phyloP scores from a whole-genome alignment of 371 early-diverging fungal genomes.

The Lichtheimia hyalospora region DNA sequence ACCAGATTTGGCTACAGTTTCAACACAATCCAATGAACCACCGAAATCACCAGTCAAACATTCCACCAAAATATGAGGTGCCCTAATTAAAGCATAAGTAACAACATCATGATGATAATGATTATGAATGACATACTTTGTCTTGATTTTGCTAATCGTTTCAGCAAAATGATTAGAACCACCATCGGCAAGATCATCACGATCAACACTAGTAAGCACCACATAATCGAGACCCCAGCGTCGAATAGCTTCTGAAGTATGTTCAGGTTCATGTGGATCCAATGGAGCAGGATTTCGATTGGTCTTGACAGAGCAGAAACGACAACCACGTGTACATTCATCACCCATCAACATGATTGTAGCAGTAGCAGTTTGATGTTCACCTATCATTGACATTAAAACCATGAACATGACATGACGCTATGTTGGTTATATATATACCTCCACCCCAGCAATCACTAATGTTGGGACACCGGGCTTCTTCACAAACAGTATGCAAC shows the following conservation, averaged over 20 bases:
- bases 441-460: slow-evolving; percentile 98
- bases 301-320: slow-evolving; percentile 98
- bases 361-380: slow-evolving; percentile 95
- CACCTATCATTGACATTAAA: slow-evolving; percentile 38
- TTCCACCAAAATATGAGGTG: slow-evolving; percentile 93
- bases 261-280: slow-evolving; percentile 92
- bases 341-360: slow-evolving; percentile 99
- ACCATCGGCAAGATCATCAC: slow-evolving; percentile 94
- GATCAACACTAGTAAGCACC: slow-evolving; percentile 96
- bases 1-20: slow-evolving; percentile 84
- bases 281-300: slow-evolving; percentile 85
- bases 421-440: background rate
- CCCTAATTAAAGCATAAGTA: slow-evolving; percentile 37
- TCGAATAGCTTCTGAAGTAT: slow-evolving; percentile 93
- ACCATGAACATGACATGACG: background rate
- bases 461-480: slow-evolving; percentile 97
- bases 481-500: slow-evolving; percentile 93
- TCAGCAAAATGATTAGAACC: slow-evolving; percentile 94
- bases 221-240: slow-evolving; percentile 98
- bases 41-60: slow-evolving; percentile 96
- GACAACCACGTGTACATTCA: slow-evolving; percentile 97
- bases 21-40: slow-evolving; percentile 79
- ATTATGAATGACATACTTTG: slow-evolving; percentile 53
- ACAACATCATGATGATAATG: too few relatives aligned
- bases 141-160: slow-evolving; percentile 86